A percentile compares a stretch with the other conserved stretches of the same genome.
Evolutionary conservation across 2,329 filamentous ascomycete genomes (phyloP).

Genomic region (Paecilomyces dactylethromorphus): DNA sequence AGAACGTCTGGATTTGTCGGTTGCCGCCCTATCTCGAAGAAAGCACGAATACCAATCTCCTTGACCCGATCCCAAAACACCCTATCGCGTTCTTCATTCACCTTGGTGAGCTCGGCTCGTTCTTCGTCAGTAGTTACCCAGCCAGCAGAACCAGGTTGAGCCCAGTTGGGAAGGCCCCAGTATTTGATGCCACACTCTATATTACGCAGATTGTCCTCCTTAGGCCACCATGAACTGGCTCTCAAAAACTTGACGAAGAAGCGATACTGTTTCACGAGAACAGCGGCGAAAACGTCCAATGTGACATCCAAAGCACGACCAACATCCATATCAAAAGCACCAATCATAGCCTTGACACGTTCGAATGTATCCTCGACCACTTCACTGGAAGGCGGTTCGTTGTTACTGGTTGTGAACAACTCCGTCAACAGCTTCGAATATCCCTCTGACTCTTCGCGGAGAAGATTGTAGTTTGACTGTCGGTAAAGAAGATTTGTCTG

Average conservation of each 20-base stretch:
- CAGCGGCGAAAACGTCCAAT: slow-evolving; percentile 87
- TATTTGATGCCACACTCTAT: slow-evolving; percentile 28
- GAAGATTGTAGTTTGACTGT: slow-evolving; percentile 91
- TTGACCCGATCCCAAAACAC: slow-evolving; percentile 78
- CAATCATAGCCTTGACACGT: slow-evolving; percentile 86
- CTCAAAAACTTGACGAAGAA: slow-evolving; percentile 94
- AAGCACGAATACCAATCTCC: slow-evolving; percentile 70
- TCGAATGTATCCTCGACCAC: slow-evolving; percentile 82
- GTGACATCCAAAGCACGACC: slow-evolving; percentile 91
- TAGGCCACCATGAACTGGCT: slow-evolving; percentile 95
- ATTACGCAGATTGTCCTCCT: slow-evolving; percentile 47
- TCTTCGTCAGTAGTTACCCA: slow-evolving; percentile 65
- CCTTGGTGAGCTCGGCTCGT: slow-evolving; percentile 48
- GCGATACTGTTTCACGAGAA: slow-evolving; percentile 83
- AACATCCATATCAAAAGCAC: slow-evolving; percentile 94
- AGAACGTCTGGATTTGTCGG: slow-evolving; percentile 56
- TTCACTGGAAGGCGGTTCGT: slow-evolving; percentile 65
- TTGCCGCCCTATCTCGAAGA: slow-evolving; percentile 79
- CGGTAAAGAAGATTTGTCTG: slow-evolving; percentile 90
- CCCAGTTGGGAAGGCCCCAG: slow-evolving; percentile 75
- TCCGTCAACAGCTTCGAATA: slow-evolving; percentile 96
- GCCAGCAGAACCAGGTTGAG: slow-evolving; percentile 61
- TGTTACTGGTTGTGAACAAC: slow-evolving; percentile 80
- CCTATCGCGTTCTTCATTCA: slow-evolving; percentile 61
- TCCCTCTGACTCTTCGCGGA: slow-evolving; percentile 92